Percentiles rank a stretch among this genome's conserved stretches.
Evolutionary conservation across 75 land plant species (phyloP).

Genomic region (Cunninghamia lanceolata): DNA sequence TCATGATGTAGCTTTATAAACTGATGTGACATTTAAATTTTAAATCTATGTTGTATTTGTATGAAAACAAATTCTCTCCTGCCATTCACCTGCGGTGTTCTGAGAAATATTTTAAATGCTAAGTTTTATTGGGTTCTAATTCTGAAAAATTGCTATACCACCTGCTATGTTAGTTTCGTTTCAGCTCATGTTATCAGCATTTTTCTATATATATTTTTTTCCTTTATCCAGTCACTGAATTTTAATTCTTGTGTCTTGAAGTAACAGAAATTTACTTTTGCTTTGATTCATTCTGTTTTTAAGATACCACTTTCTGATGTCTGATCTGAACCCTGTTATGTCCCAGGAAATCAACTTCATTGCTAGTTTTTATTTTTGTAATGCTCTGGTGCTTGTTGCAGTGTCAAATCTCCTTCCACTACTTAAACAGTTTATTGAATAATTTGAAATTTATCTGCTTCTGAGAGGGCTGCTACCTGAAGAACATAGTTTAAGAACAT

Average conservation of each 20-base stretch:
- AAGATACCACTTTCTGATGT: neutral
- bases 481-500: neutral
- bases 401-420: neutral
- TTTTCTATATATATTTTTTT: neutral
- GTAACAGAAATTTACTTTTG: no score
- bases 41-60: neutral
- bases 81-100: neutral
- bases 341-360: neutral
- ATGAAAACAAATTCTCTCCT: neutral
- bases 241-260: no score
- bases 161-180: neutral
- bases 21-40: neutral
- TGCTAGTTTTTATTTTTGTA: neutral
- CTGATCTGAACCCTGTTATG: neutral
- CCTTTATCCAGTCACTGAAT: neutral
- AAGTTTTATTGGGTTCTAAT: neutral
- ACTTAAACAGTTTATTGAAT: neutral
- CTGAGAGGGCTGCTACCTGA: neutral
- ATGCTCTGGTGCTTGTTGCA: neutral
- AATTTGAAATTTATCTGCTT: neutral
- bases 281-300: no score
- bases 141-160: neutral
- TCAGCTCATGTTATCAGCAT: neutral
- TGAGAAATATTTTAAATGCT: neutral
- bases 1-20: neutral